Base-by-base conservation (phyloP, 2,329 filamentous ascomycete genomes). In the Colletotrichum sidae region DNA sequence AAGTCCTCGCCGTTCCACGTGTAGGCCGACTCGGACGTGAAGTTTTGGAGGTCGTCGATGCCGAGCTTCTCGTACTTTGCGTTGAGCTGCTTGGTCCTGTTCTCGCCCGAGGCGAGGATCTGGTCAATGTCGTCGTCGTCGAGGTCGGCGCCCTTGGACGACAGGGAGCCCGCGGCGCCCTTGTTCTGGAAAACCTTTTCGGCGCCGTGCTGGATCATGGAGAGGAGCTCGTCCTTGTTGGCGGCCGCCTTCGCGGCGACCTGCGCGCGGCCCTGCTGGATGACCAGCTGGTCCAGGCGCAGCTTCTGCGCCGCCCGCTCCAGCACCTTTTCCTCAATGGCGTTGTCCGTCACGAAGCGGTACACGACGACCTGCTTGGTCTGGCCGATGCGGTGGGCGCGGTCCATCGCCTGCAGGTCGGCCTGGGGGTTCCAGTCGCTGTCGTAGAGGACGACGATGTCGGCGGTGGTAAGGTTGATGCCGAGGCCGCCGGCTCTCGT, bases 1-100 rank as follows among this genome's bases (percentile, higher is more conserved):
- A 99, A 99, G 73, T 95, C 95, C 79, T 98, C 91, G 51, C 96
- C 96, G 69, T 99, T 99, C 96, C 96, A 99, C 75, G 98, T 96
- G 73, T 99, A 99, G 0, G 96, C 94, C 59, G 93, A 97, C 73
- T 99, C 96, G 0, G 95, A 97, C 1, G 92, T 96, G 78, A 99
- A 99, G 75, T 98, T 98, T 76, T 99, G 96, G 47, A 99, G 81
- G 71, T 99, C 96, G 76, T 99, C 96, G 37, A 99, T 92, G 69
- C 96, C 96, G 45, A 99, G 89, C 76, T 97, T 97, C 77, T 98
- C 96, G 73, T 98, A 99, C 78, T 94, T 95, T 70, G 92, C 91
- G 75, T 94, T 98, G 46, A 99, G 86, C 76, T 96, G 86, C 69
- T 94, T 93, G 1, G 96, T 99, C 64, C 94, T 88, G 74, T 92